A percentile compares a stretch with the other conserved stretches of the same genome.
These are phyloP conservation scores for Corniculantispora saksenae DNA, from an alignment of 2,329 filamentous ascomycete species.

Conservation along the genomic window DNA sequence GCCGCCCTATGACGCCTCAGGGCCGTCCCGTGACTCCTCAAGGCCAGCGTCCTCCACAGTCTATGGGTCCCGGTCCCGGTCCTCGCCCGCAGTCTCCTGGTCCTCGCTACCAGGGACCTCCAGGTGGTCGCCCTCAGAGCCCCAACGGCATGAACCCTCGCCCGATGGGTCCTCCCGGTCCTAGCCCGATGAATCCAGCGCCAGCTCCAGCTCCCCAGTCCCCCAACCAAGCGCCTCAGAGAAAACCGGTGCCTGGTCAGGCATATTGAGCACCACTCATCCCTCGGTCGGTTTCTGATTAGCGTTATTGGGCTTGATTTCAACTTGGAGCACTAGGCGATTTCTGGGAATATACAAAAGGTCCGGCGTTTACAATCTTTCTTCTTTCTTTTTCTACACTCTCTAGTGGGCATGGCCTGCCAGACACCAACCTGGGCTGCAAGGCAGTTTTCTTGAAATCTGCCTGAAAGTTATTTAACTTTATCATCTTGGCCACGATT, in stretches of 20 bases:
- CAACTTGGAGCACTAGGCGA: slow-evolving; percentile 8
- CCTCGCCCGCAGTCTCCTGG: slow-evolving; percentile 49
- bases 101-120: slow-evolving; percentile 36
- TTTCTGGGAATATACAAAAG: slow-evolving; percentile 15
- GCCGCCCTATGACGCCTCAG: slow-evolving; percentile 39
- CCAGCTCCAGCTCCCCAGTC: slow-evolving; percentile 27
- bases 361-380: slow-evolving; percentile 29
- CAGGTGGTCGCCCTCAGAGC: slow-evolving; percentile 40
- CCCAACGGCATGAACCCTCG: slow-evolving; percentile 41
- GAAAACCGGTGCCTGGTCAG: slow-evolving; percentile 58
- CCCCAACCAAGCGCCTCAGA: slow-evolving; percentile 35
- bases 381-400: slow-evolving; percentile 20
- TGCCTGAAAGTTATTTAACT: slow-evolving; percentile 1
- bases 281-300: slow-evolving; percentile 14
- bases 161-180: slow-evolving; percentile 45
- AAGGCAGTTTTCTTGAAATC: not conserved
- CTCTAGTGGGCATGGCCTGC: not conserved
- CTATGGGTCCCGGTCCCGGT: slow-evolving; percentile 19
- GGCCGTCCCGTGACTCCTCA: slow-evolving; percentile 34
- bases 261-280: slow-evolving; percentile 41
- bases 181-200: slow-evolving; percentile 47
- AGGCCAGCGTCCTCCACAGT: slow-evolving; percentile 43
- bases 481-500: slow-evolving; percentile 4
- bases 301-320: not conserved
- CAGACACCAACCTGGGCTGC: not conserved